A percentile compares a stretch with the other conserved stretches of the same genome.
phyloP scores from a whole-genome alignment of 306 rosid species.

The Hippophae rhamnoides region DNA sequence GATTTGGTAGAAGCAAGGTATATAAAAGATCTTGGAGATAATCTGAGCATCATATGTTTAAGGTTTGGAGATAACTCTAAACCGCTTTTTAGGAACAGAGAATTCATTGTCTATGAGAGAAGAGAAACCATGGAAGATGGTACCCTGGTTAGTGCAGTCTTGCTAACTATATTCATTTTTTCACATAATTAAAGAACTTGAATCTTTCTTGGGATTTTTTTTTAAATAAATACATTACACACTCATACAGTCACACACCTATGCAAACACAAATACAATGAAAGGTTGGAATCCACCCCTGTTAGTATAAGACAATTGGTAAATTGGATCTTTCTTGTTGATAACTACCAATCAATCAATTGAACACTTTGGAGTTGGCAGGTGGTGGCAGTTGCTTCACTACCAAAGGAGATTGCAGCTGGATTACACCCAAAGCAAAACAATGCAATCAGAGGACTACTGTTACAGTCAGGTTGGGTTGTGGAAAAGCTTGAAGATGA shows the following conservation, averaged over 20 bases:
- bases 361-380: conserved; percentile 3
- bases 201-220: too few relatives aligned
- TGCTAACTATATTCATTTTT: background rate
- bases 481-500: conserved; percentile 71
- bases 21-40: conserved; percentile 59
- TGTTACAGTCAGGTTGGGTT: conserved; percentile 86
- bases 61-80: conserved; percentile 77
- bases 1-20: conserved; percentile 81
- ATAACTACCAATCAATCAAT: too few relatives aligned
- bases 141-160: conserved; percentile 43
- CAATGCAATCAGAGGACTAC: conserved; percentile 73
- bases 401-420: conserved; percentile 84
- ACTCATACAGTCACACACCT: too few relatives aligned
- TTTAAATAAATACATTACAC: too few relatives aligned
- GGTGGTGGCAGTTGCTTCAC: conserved; percentile 92
- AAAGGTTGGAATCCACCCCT: too few relatives aligned
- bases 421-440: conserved; percentile 75
- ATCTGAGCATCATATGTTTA: conserved; percentile 68
- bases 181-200: too few relatives aligned
- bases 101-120: conserved; percentile 76
- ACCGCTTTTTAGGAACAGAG: conserved; percentile 73
- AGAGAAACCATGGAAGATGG: conserved; percentile 93
- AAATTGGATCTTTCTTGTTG: too few relatives aligned
- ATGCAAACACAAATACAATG: too few relatives aligned
- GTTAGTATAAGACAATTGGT: too few relatives aligned